Conservation (phyloP, 805 yeast genomes). For the Cyberlindnera bimundalis region DNA sequence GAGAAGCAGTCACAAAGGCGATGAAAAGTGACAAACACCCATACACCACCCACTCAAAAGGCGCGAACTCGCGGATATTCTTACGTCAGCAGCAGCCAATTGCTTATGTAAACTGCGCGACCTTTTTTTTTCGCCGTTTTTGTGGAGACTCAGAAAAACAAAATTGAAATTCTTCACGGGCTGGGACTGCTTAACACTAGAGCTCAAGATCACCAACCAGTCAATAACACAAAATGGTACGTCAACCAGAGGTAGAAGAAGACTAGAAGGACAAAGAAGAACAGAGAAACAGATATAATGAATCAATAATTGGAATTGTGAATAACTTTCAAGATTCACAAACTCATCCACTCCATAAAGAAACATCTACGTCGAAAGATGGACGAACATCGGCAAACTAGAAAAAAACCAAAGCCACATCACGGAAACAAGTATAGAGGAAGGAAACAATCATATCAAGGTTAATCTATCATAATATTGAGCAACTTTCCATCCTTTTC, state of each 20-base stretch:
- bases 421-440: too few species aligned
- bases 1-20: not conserved
- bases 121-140: conserved; percentile 4
- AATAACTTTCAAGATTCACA: too few species aligned
- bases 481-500: too few species aligned
- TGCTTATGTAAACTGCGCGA: conserved; percentile 7
- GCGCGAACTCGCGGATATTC: not conserved
- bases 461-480: too few species aligned
- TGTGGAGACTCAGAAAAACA: conserved; percentile 18
- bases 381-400: too few species aligned
- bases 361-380: too few species aligned
- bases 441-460: too few species aligned
- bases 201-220: conserved; percentile 3
- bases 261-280: not conserved
- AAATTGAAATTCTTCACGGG: conserved; percentile 20
- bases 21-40: not conserved
- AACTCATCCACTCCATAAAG: too few species aligned
- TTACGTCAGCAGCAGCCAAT: not conserved
- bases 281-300: not conserved
- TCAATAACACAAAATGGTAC: conserved; percentile 21
- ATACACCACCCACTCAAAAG: conserved; percentile 2
- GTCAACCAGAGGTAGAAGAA: conserved; percentile 1
- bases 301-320: not conserved
- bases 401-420: too few species aligned
- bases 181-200: conserved; percentile 1